Evolutionary conservation across 768 basidiomycete species (phyloP), one percentile per base, ranked within the genome.

Genomic region (Boletus reticuloceps): DNA sequence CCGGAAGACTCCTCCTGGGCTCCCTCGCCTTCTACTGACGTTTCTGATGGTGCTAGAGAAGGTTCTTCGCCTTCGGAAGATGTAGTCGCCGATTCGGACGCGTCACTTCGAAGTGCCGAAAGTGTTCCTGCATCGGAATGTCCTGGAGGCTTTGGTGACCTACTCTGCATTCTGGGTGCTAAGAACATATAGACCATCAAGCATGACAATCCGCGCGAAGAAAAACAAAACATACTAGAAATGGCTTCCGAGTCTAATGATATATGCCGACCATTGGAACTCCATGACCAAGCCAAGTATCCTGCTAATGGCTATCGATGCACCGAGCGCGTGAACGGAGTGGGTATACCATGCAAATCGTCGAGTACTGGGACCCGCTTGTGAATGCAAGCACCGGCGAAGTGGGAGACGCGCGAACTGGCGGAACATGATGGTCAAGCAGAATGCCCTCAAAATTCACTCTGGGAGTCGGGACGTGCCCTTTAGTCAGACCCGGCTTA

Each of bases 311-410:
- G 76, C 74, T 3, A 70, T 72, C 19, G 82, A 79, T 51, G 72
- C 77, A 27, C 78, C 79, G 1, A 83, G 61, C 22, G 72, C 71
- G 55, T 76, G 61, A 54, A 65, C 60, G 12, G 67, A 53, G 31
- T 60, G 65, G 45, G 57, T 55, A 73, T 72, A 45, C 51, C 65
- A 68, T 44, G 59, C 6, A 58, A 66, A 63, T 31, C 20, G 41
- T 47, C 51, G 39, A 57, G 64, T 9, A 52, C 50, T 70, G 36
- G 66, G 48, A 7, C 65, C 51, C 49, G 58, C 61, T 40, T 67
- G 65, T 20, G 84, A 82, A 60, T 85, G 81, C 17, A 86, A 42
- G 51, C 76, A 75, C 65, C 82, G 74, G 55, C 79, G 78, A 8
- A 85, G 67, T 20, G 83, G 75, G 51, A 80, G 71, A 72, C 77